Conservation (phyloP, 2,329 filamentous ascomycete genomes). For the Corynespora cassiicola region DNA sequence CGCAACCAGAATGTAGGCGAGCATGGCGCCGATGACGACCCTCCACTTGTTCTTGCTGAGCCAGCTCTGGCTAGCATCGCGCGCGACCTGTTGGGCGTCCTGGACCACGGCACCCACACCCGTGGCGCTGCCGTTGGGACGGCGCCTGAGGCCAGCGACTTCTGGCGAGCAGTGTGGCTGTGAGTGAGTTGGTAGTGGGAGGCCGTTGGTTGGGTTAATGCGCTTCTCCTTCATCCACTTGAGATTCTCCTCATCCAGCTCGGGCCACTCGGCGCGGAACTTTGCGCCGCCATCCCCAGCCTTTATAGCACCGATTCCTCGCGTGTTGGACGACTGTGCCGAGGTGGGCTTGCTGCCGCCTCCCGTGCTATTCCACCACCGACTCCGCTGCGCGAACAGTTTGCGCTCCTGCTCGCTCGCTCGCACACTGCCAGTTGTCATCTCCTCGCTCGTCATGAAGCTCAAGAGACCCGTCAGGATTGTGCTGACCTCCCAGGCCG, state of each 20-base stretch:
- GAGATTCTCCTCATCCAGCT: conserved; percentile 88
- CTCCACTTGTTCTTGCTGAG: conserved; percentile 79
- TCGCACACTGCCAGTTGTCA: conserved; percentile 91
- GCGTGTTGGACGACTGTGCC: conserved; percentile 42
- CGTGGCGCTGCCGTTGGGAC: conserved; percentile 62
- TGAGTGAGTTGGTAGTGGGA: conserved; percentile 62
- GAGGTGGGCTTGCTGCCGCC: conserved; percentile 71
- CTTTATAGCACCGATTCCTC: conserved; percentile 78
- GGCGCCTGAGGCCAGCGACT: conserved; percentile 69
- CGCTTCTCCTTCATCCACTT: conserved; percentile 86
- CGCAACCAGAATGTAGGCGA: conserved; percentile 83
- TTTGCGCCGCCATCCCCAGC: conserved; percentile 91
- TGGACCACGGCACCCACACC: conserved; percentile 73
- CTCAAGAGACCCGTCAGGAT: conserved; percentile 92
- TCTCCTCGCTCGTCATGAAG: conserved; percentile 99
- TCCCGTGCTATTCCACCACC: conserved; percentile 97
- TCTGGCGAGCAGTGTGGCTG: conserved; percentile 66
- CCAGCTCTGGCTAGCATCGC: conserved; percentile 84
- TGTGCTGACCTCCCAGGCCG: conserved; percentile 96
- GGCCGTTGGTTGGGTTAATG: conserved; percentile 79
- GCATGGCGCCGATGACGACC: conserved; percentile 72
- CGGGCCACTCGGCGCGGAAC: conserved; percentile 88
- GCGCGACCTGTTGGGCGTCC: conserved; percentile 73
- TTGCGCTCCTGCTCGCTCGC: conserved; percentile 79
- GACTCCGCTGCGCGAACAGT: conserved; percentile 75